These are phyloP conservation scores for Phlegmacium glaucopus DNA, from an alignment of 768 basidiomycete species.

Conservation along the genomic window DNA sequence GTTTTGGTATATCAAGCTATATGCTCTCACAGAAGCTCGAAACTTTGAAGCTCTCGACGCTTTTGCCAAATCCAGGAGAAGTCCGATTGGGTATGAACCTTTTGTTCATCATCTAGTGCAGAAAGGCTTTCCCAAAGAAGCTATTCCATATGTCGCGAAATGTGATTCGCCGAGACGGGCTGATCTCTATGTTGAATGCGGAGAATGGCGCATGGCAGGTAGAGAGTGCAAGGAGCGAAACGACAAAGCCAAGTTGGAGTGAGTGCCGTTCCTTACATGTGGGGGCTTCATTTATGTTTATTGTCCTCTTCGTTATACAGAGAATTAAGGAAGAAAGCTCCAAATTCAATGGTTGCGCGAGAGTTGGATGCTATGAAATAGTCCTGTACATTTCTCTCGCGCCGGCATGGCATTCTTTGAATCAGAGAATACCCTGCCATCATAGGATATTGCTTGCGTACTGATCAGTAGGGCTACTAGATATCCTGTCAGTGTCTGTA, in stretches of 20 bases:
- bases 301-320: conserved; percentile 33
- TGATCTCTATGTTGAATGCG: conserved; percentile 87
- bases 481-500: neutral
- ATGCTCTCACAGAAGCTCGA: conserved; percentile 70
- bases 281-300: neutral
- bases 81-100: conserved; percentile 93
- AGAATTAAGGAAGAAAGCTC: conserved; percentile 67
- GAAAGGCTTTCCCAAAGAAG: conserved; percentile 74
- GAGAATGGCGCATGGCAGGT: conserved; percentile 87
- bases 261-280: conserved; percentile 29
- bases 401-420: neutral
- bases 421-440: no score
- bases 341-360: conserved; percentile 75
- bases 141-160: conserved; percentile 68
- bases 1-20: conserved; percentile 92
- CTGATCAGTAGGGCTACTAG: no score
- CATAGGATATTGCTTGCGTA: no score
- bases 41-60: conserved; percentile 87
- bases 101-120: conserved; percentile 80
- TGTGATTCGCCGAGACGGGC: conserved; percentile 83
- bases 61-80: conserved; percentile 84
- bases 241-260: conserved; percentile 85
- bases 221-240: conserved; percentile 87
- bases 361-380: conserved; percentile 81
- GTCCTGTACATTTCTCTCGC: conserved; percentile 6